Base-by-base conservation (phyloP, 2,329 filamentous ascomycete species). In the Xylariaceae sp. region DNA sequence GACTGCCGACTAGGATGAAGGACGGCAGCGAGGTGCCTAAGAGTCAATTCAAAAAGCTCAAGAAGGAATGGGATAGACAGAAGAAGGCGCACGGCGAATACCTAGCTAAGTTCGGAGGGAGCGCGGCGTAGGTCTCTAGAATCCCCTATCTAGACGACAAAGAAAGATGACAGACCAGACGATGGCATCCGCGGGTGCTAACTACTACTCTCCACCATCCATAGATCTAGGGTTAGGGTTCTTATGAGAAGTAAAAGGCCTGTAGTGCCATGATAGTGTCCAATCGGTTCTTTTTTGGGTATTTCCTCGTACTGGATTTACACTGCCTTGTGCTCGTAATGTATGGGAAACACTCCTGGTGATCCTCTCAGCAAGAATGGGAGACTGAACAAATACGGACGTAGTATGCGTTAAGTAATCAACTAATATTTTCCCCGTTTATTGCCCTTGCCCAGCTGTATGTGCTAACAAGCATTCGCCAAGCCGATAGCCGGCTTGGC, bases 51-150 rank as follows among this genome's bases (percentile, higher is more conserved):
- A 97, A 97, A 81, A 93, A 91, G 78, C 73, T 96, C 65, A 87
- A 81, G 75, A 97, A 97, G 79, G 88, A 91, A 53, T 96, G 90
- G 90, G 89, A 96, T 66, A 87, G 81, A 71, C 93, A 97, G 78
- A 95, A 92, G 81, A 96, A 93, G 81, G 73, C 84, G 56, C 88
- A 93, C 71, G 88, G 93, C 61, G 85, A 87, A 60, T 89, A 67
- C 57, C 52, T 70, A 40, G 65, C 62, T n/a, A 75, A 74, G 58
- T 72, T 73, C 54, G 71, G 71, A 7, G 60, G 48, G 42, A 53
- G 44, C 48, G 43, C 46, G 26, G 59, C 62, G 26, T 69, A 60
- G 59, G 46, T 47, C 19, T 45, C 20, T 26, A 40, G 6, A 23
- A n/a, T 16, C 18, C 6, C 26, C 26, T 29, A 29, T 29, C 26